Conservation (phyloP, 2,329 filamentous ascomycete species). For the Microthyrium microscopicum region DNA sequence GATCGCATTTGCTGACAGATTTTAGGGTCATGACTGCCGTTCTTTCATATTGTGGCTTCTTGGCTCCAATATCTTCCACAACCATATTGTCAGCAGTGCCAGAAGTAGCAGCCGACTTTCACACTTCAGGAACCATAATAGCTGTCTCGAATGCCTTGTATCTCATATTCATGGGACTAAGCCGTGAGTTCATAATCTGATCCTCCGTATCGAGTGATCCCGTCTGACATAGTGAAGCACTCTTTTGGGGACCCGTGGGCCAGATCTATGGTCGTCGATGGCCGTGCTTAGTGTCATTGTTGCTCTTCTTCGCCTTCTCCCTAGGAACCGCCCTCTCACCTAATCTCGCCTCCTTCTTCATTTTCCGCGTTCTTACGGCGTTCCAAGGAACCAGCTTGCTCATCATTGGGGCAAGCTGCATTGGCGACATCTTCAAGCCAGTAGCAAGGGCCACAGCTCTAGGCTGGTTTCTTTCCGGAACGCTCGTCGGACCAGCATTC, state of each 20-base stretch:
- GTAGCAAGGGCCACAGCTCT: slow-evolving; percentile 53
- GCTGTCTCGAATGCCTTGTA: slow-evolving; percentile 63
- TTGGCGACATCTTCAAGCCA: slow-evolving; percentile 39
- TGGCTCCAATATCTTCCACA: slow-evolving; percentile 60
- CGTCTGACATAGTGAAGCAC: slow-evolving; percentile 42
- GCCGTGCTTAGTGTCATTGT: too few species aligned
- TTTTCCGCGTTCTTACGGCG: slow-evolving; percentile 58
- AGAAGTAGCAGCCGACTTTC: slow-evolving; percentile 50
- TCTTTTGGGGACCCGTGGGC: slow-evolving; percentile 57
- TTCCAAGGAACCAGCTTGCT: slow-evolving; percentile 63
- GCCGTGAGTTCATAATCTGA: slow-evolving; percentile 23
- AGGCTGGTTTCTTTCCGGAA: slow-evolving; percentile 57
- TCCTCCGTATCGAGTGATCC: too few species aligned
- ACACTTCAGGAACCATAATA: slow-evolving; percentile 51
- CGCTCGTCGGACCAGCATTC: slow-evolving; percentile 53
- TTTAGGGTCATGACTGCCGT: slow-evolving; percentile 49
- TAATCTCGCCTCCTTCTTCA: slow-evolving; percentile 52
- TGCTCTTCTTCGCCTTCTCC: slow-evolving; percentile 52
- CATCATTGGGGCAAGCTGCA: slow-evolving; percentile 51
- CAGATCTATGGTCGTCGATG: slow-evolving; percentile 32
- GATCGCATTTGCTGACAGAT: too few species aligned
- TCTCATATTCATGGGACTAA: slow-evolving; percentile 55
- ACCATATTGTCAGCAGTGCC: slow-evolving; percentile 57
- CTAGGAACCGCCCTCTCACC: slow-evolving; percentile 56
- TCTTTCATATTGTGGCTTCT: slow-evolving; percentile 57